A percentile compares a stretch with the other conserved stretches of the same genome.
Evolutionary conservation across 305 asterid species (phyloP).

Genomic region (Rubia balearica): DNA sequence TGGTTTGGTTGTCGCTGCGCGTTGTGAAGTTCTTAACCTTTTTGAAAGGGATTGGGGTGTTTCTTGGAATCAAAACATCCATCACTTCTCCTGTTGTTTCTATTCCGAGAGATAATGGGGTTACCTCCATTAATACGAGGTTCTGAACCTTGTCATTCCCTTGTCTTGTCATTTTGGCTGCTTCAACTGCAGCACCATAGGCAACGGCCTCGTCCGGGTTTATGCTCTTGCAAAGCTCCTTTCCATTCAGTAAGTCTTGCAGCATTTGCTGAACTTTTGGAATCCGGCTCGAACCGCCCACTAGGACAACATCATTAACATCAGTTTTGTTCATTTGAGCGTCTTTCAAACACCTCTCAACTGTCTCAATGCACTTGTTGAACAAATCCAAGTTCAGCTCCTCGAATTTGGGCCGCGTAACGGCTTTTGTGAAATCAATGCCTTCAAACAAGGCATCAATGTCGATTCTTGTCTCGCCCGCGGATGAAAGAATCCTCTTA

Average conservation of each 20-base stretch:
- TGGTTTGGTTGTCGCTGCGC: background rate
- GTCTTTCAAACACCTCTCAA: slow-evolving; percentile 18
- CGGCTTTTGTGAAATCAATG: slow-evolving; percentile 3
- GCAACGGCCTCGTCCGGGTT: slow-evolving; percentile 24
- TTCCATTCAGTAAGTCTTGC: slow-evolving; percentile 14
- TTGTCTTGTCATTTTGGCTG: background rate
- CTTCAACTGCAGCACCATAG: slow-evolving; percentile 18
- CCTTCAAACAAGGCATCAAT: slow-evolving; percentile 16
- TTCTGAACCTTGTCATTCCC: background rate
- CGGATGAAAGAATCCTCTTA: background rate
- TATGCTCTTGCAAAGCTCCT: slow-evolving; percentile 19
- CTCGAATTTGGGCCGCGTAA: slow-evolving; percentile 14
- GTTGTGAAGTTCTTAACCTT: background rate
- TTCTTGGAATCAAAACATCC: background rate
- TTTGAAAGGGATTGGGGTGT: background rate
- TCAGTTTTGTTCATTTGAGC: slow-evolving; percentile 13
- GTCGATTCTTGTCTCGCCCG: background rate
- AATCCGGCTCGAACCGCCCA: slow-evolving; percentile 23
- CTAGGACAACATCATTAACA: slow-evolving; percentile 21
- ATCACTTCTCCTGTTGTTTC: background rate
- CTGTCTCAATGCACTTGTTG: slow-evolving; percentile 18
- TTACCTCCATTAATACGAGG: background rate
- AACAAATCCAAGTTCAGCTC: slow-evolving; percentile 17
- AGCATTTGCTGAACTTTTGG: slow-evolving; percentile 20
- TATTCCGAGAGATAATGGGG: background rate